A percentile compares a stretch with the other conserved stretches of the same genome.
phyloP scores from a whole-genome alignment of 139 green algal genomes.

The Coelastrella sp. region DNA sequence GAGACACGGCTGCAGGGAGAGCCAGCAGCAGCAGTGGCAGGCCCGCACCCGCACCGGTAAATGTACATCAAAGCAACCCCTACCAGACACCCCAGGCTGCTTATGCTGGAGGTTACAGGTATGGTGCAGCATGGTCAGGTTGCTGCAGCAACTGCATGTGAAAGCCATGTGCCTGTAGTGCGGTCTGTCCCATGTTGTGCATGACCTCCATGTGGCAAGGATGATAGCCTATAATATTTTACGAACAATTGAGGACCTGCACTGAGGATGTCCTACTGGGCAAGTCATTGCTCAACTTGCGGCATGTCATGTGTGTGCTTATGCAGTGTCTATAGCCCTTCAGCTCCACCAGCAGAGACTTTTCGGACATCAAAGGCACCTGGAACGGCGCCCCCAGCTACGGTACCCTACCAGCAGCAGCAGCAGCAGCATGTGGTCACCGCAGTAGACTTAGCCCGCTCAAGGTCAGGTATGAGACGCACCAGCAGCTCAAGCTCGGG shows the following conservation, averaged over 20 bases:
- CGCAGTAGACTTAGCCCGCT: constrained; percentile 11
- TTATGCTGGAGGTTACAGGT: constrained; percentile 24
- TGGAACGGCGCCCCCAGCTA: background rate
- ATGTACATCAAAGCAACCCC: background rate
- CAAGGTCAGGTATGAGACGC: background rate
- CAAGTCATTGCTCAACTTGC: background rate
- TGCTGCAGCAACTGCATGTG: too few relatives aligned
- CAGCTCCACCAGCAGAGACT: background rate
- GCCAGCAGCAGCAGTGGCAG: background rate
- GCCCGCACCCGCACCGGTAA: background rate
- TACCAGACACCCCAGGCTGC: background rate
- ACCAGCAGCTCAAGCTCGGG: constrained; percentile 22
- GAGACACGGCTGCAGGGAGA: background rate
- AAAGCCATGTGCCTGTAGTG: too few relatives aligned
- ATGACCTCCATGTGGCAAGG: too few relatives aligned
- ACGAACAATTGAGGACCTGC: too few relatives aligned
- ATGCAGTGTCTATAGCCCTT: background rate
- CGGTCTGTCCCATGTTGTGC: too few relatives aligned
- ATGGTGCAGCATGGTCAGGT: background rate
- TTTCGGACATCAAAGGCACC: background rate
- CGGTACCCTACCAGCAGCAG: background rate
- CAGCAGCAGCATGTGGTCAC: constrained; percentile 26
- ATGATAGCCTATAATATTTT: too few relatives aligned
- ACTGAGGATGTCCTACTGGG: too few relatives aligned
- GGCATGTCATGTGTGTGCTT: background rate